These are phyloP conservation scores for Suhomyces atakaporum DNA, from an alignment of 1,139 yeast genomes.

Conservation along the genomic window DNA sequence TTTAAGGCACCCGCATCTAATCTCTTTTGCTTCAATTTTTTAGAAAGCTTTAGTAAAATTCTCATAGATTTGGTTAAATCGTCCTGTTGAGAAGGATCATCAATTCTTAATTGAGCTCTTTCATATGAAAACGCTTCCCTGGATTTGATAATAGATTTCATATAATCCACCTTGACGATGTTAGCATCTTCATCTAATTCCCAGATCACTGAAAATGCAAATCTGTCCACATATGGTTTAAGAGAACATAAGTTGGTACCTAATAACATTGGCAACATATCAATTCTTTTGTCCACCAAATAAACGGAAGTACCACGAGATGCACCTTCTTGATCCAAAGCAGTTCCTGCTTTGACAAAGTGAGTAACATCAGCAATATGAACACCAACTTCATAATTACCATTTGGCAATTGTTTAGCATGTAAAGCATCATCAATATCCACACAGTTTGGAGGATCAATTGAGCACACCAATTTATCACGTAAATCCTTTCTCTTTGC, in stretches of 20 bases:
- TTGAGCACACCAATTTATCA: slow-evolving; percentile 87
- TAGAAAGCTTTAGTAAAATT: slow-evolving; percentile 71
- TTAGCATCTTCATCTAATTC: slow-evolving; percentile 86
- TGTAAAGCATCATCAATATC: slow-evolving; percentile 99
- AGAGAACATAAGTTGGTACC: slow-evolving; percentile 97
- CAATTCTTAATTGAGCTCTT: slow-evolving; percentile 88
- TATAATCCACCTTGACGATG: slow-evolving; percentile 76
- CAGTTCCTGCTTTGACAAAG: slow-evolving; percentile 90
- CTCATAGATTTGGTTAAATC: slow-evolving; percentile 91
- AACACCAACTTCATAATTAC: slow-evolving; percentile 95
- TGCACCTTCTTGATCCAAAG: slow-evolving; percentile 95
- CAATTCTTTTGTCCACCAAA: slow-evolving; percentile 97
- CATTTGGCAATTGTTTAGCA: slow-evolving; percentile 81
- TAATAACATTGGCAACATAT: slow-evolving; percentile 93
- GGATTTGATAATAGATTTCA: slow-evolving; percentile 87
- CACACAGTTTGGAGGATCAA: slow-evolving; percentile 98
- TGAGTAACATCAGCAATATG: slow-evolving; percentile 99
- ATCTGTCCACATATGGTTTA: slow-evolving; percentile 93
- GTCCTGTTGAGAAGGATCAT: slow-evolving; percentile 74
- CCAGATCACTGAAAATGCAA: slow-evolving; percentile 95
- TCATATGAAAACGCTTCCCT: slow-evolving; percentile 96
- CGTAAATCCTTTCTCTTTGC: slow-evolving; percentile 79
- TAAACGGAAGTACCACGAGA: slow-evolving; percentile 96
- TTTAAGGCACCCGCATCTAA: slow-evolving; percentile 95
- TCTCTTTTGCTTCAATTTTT: slow-evolving; percentile 80